Evolutionary conservation across 2,329 filamentous ascomycete species (phyloP).

Genomic region (Fonsecaea multimorphosa): DNA sequence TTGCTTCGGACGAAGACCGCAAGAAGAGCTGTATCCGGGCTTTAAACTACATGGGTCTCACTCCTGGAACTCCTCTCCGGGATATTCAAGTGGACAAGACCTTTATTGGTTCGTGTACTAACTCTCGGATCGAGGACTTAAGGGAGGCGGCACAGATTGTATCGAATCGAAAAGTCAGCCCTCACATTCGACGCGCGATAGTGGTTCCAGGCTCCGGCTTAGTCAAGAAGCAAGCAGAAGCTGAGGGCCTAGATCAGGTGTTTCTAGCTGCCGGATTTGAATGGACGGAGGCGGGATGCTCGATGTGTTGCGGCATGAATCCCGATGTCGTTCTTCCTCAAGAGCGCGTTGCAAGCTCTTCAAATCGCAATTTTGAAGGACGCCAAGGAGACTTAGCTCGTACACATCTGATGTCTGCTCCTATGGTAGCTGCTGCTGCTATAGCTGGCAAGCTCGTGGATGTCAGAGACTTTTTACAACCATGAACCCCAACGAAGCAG

Average conservation of each 20-base stretch:
- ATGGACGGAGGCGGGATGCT: conserved; percentile 97
- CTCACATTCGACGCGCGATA: conserved; percentile 92
- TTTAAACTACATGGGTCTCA: conserved; percentile 95
- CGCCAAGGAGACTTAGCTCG: conserved; percentile 89
- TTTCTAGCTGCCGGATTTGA: conserved; percentile 93
- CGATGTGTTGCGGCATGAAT: conserved; percentile 99
- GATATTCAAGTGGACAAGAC: conserved; percentile 94
- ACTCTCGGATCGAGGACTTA: conserved; percentile 94
- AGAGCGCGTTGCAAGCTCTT: conserved; percentile 93
- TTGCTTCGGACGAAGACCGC: conserved; percentile 76
- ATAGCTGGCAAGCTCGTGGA: conserved; percentile 91
- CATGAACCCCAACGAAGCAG: too few relatives aligned
- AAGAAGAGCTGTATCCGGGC: conserved; percentile 79
- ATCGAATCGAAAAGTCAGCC: conserved; percentile 82
- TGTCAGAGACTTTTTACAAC: conserved; percentile 82
- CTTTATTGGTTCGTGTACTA: conserved; percentile 98
- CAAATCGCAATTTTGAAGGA: conserved; percentile 97
- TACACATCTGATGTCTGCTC: conserved; percentile 95
- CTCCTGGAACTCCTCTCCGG: conserved; percentile 83
- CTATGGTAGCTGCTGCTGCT: conserved; percentile 90
- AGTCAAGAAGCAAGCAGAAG: conserved; percentile 88
- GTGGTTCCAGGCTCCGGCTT: conserved; percentile 94
- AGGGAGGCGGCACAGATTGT: conserved; percentile 84
- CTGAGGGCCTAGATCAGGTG: conserved; percentile 90
- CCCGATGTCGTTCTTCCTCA: conserved; percentile 91